phyloP scores from a whole-genome alignment of 2,329 filamentous ascomycete genomes.

The Colletotrichum agaves region DNA sequence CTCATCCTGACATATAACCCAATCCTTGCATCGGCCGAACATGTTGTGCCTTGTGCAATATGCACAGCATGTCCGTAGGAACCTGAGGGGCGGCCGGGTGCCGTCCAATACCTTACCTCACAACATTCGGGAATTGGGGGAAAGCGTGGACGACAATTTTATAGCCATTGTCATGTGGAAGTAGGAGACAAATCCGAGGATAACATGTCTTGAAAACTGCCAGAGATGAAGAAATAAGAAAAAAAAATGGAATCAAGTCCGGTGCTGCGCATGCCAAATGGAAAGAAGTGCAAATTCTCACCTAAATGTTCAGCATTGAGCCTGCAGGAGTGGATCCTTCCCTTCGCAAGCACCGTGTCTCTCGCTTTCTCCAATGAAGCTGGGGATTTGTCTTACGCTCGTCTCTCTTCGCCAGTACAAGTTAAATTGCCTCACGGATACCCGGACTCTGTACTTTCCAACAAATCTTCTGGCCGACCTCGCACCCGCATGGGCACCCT shows the following conservation, averaged over 20 bases:
- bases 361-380: slow-evolving; percentile 21
- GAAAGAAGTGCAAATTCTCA: not conserved
- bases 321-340: not conserved
- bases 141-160: too few relatives aligned
- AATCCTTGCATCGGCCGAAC: slow-evolving; percentile 31
- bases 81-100: not conserved
- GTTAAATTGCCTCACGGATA: not conserved
- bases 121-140: not conserved
- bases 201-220: too few relatives aligned
- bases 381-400: slow-evolving; percentile 16
- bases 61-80: not conserved
- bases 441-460: too few relatives aligned
- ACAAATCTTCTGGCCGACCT: not conserved
- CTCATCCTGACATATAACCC: slow-evolving; percentile 25
- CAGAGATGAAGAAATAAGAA: too few relatives aligned
- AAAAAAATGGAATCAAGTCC: too few relatives aligned
- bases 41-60: not conserved
- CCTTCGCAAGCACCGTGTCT: not conserved
- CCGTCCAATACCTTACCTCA: not conserved
- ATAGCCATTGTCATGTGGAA: too few relatives aligned
- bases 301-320: not conserved
- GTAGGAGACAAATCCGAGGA: too few relatives aligned
- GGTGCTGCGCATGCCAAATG: not conserved
- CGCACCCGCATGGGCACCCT: not conserved
- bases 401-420: not conserved